Conservation (phyloP, 1,139 yeast genomes). For the Blastobotrys aristatus region DNA sequence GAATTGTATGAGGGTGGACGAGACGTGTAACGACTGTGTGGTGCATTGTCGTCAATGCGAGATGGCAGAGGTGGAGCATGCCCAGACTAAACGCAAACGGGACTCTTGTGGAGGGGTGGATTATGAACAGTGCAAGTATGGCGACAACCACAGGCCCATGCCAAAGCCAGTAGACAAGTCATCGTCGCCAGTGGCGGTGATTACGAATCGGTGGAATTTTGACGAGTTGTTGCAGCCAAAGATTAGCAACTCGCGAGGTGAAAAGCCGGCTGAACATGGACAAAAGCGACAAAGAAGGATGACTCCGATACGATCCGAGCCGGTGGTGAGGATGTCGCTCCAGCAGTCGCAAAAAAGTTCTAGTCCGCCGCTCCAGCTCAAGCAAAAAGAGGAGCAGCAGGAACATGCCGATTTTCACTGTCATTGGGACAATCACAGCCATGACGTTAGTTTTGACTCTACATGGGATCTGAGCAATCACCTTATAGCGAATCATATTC, state of each 20-base stretch:
- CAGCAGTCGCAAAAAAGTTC: no score
- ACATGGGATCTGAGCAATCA: constrained; percentile 32
- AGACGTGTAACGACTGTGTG: constrained; percentile 6
- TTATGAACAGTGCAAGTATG: constrained; percentile 1
- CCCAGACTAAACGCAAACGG: background rate
- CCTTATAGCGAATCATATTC: constrained; percentile 20
- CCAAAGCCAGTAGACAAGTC: background rate
- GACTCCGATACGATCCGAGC: background rate
- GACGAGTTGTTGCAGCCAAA: constrained; percentile 5
- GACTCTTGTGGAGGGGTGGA: background rate
- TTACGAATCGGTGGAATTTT: background rate
- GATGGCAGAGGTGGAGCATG: constrained; percentile 20
- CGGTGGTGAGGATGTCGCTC: no score
- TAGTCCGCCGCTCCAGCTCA: background rate
- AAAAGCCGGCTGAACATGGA: background rate
- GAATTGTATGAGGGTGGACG: constrained; percentile 4
- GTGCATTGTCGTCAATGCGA: constrained; percentile 20
- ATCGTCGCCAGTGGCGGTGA: background rate
- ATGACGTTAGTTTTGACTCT: constrained; percentile 28
- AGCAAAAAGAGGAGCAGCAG: background rate
- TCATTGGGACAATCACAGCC: constrained; percentile 35
- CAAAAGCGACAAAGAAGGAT: background rate
- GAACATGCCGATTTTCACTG: constrained; percentile 21
- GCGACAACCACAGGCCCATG: background rate
- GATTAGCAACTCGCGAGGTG: constrained; percentile 8